Conservation (phyloP, 805 yeast species). For the Zygoascus flipseniorum region DNA sequence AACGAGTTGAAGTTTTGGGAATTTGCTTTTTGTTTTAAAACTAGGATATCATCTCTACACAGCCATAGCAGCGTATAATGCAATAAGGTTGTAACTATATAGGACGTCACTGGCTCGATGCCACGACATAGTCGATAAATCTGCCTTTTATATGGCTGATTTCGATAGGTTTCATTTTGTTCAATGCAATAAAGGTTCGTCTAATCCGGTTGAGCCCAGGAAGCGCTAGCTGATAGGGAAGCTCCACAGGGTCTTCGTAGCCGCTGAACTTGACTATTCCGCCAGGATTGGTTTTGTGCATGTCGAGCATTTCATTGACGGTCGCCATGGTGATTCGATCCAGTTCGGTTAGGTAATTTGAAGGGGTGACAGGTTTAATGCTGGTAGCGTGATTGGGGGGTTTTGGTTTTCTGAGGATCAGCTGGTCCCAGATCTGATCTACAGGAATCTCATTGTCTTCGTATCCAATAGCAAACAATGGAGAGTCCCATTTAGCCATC, state of each 20-base stretch:
- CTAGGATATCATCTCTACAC: no score
- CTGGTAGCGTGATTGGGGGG: constrained; percentile 81
- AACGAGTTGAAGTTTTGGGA: no score
- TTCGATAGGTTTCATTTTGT: constrained; percentile 71
- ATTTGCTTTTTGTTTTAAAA: no score
- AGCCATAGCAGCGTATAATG: no score
- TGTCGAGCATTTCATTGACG: constrained; percentile 51
- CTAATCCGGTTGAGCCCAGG: constrained; percentile 79
- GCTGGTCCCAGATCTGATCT: constrained; percentile 46
- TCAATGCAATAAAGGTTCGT: constrained; percentile 73
- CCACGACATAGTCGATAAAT: constrained; percentile 56
- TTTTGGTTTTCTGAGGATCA: constrained; percentile 46
- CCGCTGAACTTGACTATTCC: constrained; percentile 29
- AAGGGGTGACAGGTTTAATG: constrained; percentile 68
- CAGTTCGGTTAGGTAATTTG: constrained; percentile 67
- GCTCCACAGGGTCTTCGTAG: constrained; percentile 39
- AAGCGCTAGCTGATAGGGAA: constrained; percentile 59
- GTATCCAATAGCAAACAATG: constrained; percentile 62
- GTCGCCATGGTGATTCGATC: constrained; percentile 65
- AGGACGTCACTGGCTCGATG: background rate
- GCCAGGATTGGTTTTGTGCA: constrained; percentile 43
- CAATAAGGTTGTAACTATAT: background rate
- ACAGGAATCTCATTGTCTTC: constrained; percentile 50
- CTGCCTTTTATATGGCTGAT: constrained; percentile 55
- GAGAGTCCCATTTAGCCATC: constrained; percentile 87